Evolutionary conservation across 2,329 filamentous ascomycete species (phyloP), one percentile per base, ranked within the genome.

Genomic region (Nemania diffusa): DNA sequence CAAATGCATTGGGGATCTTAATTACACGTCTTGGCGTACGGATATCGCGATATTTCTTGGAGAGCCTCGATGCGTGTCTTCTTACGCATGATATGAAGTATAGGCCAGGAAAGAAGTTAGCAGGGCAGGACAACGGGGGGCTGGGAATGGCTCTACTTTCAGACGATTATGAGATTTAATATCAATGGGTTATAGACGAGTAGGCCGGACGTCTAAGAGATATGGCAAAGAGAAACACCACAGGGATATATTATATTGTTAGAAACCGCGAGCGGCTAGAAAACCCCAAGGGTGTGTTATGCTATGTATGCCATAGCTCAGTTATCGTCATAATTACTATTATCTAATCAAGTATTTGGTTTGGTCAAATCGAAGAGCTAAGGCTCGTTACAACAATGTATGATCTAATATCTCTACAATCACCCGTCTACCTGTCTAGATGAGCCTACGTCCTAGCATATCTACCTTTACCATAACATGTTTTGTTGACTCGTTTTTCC

Each of bases 131-230:
- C n/a, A n/a, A n/a, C n/a, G n/a, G n/a, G n/a, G n/a, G n/a, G n/a
- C n/a, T n/a, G n/a, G 48, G 46, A 6, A 20, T 37, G 9, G n/a
- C 20, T 59, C 40, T 56, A 37, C 17, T n/a, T 56, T 46, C 58
- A 51, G 13, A 57, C 50, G 17, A 61, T 42, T 24, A 68, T 46
- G 62, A 52, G 46, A 57, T 40, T 44, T 51, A 27, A 64, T 64
- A 46, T 27, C 46, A 48, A 57, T 46, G 32, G 44, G 29, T 15
- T 26, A 34, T 56, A 57, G 57, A 57, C 7, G 52, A 13, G 29
- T 13, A 37, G 20, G 48, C 24, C 22, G 20, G 26, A 46, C 13
- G 42, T 22, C 26, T 40, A 20, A 13, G 44, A 22, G 26, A 40
- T 20, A 40, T 9, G 42, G 8, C 17, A 52, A 24, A n/a, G 42